A percentile compares a stretch with the other conserved stretches of the same genome.
Evolutionary conservation across 202 grass and related monocot species (phyloP).

Genomic region (Schoenoplectus tabernaemontani): DNA sequence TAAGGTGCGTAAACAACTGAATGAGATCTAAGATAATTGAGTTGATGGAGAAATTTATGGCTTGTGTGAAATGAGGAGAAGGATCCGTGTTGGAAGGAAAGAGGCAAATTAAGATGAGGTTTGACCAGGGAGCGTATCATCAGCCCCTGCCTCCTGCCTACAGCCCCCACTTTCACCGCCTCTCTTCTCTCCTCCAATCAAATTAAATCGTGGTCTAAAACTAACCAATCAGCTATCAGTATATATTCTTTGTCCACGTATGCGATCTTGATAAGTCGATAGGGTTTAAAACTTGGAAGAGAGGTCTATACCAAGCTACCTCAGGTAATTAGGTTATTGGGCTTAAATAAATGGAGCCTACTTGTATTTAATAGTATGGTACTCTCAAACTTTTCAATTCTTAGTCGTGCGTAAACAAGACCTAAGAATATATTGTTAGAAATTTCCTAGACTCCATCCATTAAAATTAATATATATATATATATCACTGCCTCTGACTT

Average conservation of each 20-base stretch:
- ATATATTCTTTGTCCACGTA: too few species aligned
- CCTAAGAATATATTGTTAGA: too few species aligned
- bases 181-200: neutral
- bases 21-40: neutral
- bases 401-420: too few species aligned
- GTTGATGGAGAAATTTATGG: neutral
- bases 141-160: neutral
- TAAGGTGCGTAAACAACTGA: neutral
- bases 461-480: neutral
- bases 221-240: too few species aligned
- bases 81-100: slow-evolving; percentile 20
- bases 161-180: neutral
- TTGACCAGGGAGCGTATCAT: neutral
- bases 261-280: too few species aligned
- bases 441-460: neutral
- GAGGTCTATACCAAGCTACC: too few species aligned
- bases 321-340: too few species aligned
- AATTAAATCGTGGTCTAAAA: too few species aligned
- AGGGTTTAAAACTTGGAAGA: too few species aligned
- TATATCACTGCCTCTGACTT: neutral
- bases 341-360: too few species aligned
- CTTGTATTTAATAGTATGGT: too few species aligned
- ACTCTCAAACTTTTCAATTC: too few species aligned
- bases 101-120: neutral
- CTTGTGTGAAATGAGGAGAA: neutral